These are phyloP conservation scores for Coemansia sp. DNA, from an alignment of 192 early-diverging fungal species.

Conservation along the genomic window DNA sequence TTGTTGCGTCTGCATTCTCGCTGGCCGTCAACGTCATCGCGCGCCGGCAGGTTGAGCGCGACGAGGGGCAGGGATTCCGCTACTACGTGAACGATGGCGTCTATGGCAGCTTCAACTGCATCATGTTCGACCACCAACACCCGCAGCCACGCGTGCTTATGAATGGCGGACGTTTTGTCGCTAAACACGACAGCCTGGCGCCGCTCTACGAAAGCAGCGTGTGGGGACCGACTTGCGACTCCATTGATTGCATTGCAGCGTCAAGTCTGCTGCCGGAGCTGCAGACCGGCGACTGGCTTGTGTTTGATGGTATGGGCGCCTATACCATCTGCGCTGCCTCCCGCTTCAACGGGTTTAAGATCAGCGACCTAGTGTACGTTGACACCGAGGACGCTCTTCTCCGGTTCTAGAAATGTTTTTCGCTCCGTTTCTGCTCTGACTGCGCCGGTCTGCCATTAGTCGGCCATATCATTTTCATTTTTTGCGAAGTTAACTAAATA, in stretches of 20 bases:
- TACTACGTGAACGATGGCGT: slow-evolving; percentile 99
- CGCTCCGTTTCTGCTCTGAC: not conserved
- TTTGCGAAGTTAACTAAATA: too few relatives aligned
- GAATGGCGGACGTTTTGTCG: slow-evolving; percentile 48
- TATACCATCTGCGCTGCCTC: slow-evolving; percentile 91
- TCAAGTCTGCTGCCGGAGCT: slow-evolving; percentile 73
- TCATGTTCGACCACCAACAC: slow-evolving; percentile 92
- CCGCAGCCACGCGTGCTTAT: slow-evolving; percentile 70
- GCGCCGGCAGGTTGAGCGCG: slow-evolving; percentile 70
- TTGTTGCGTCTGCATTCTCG: slow-evolving; percentile 89
- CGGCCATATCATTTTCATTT: too few relatives aligned
- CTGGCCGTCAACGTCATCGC: slow-evolving; percentile 92
- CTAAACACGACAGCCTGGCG: slow-evolving; percentile 4
- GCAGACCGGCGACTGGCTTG: slow-evolving; percentile 93
- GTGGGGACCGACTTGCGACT: slow-evolving; percentile 99
- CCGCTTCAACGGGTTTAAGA: slow-evolving; percentile 87
- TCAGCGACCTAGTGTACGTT: slow-evolving; percentile 82
- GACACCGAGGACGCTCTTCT: slow-evolving; percentile 59
- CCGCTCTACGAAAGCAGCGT: slow-evolving; percentile 61
- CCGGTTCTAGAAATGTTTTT: not conserved
- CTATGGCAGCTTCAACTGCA: slow-evolving; percentile 98
- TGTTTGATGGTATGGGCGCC: slow-evolving; percentile 95
- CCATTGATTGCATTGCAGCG: slow-evolving; percentile 87
- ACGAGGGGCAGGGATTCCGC: slow-evolving; percentile 56
- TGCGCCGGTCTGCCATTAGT: too few relatives aligned